phyloP scores from a whole-genome alignment of 768 basidiomycete species.

The Leccinum subgranulosum region DNA sequence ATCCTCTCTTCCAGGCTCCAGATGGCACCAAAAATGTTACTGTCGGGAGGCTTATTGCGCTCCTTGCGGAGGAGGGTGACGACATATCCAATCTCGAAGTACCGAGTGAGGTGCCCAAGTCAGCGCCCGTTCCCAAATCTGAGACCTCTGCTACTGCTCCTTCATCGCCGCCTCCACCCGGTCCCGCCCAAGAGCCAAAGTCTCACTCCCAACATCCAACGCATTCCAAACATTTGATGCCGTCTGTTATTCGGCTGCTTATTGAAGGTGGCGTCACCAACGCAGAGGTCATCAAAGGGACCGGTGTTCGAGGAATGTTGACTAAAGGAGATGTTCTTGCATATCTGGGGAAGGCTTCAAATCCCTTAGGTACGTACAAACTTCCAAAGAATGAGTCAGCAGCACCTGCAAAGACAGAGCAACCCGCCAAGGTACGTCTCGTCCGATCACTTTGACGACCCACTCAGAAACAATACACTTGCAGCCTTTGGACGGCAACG shows the following conservation, averaged over 20 bases:
- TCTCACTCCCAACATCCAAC: slow-evolving; percentile 37
- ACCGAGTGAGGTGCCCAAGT: slow-evolving; percentile 28
- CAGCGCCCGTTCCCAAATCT: slow-evolving; percentile 15
- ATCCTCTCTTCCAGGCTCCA: slow-evolving; percentile 43
- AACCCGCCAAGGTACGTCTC: slow-evolving; percentile 35
- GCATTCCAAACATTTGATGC: slow-evolving; percentile 77
- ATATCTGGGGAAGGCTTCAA: slow-evolving; percentile 78
- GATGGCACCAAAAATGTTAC: slow-evolving; percentile 83
- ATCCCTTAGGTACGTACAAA: slow-evolving; percentile 74
- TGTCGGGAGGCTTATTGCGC: slow-evolving; percentile 86
- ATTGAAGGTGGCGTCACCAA: slow-evolving; percentile 55
- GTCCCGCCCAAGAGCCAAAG: slow-evolving; percentile 24
- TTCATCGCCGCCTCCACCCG: slow-evolving; percentile 18
- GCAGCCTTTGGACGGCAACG: slow-evolving; percentile 59
- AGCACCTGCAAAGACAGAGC: slow-evolving; percentile 34
- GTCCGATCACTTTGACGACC: not conserved
- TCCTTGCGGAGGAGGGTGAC: slow-evolving; percentile 95
- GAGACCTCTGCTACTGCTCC: slow-evolving; percentile 21
- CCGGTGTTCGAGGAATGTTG: slow-evolving; percentile 88
- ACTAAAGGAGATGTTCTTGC: slow-evolving; percentile 95
- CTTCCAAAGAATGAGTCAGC: slow-evolving; percentile 33
- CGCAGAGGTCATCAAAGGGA: slow-evolving; percentile 73
- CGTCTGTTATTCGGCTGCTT: slow-evolving; percentile 82
- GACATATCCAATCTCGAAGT: slow-evolving; percentile 82
- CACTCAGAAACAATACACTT: not conserved